Base-by-base conservation (phyloP, 768 basidiomycete genomes). In the Porpolomopsis calyptriformis region DNA sequence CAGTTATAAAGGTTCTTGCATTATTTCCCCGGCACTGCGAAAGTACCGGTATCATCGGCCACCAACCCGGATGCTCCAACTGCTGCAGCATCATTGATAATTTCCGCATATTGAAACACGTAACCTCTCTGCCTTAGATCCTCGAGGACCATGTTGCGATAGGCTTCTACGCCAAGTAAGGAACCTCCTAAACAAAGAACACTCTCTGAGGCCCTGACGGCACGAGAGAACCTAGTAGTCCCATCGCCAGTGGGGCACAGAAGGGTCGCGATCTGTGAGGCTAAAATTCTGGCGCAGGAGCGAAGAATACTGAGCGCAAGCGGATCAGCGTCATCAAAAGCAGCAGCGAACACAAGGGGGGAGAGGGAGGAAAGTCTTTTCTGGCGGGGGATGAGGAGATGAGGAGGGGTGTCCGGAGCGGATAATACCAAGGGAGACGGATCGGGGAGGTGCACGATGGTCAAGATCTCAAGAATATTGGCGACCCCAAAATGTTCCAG, bases 121-220 rank as follows among this genome's bases (percentile, higher is more conserved):
- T 81, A 78, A 1, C 84, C 83, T 40, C 65, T 65, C 52, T 66
- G 57, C 43, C 60, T 68, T 19, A 89, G 71, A 22, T 73, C 72
- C 9, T 76, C 78, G 38, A 85, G 53, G 16, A 76, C 60, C 55
- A 77, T 56, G 20, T 72, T 62, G 44, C 80, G 66, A 50, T 90
- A 89, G 29, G 55, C 63, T 43, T 73, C 69, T 1, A 85, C 61
- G 2, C 82, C 78, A 3, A 78, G 77, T 51, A 90, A 60, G 16
- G 82, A 85, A n/a, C 87, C 87, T 7, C 87, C 87, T 47, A 89
- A 80, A 49, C 79, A 86, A 14, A 90, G 55, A 2, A 88, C 72
- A 26, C 76, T 69, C 1, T 79, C 70, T 31, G 64, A 58, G 0
- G 85, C 74, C 35, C 66, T 67, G 41, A 84, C 71, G 0, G 65